Base-by-base conservation (phyloP, 2,329 filamentous ascomycete genomes). In the Ceratocystis variospora region DNA sequence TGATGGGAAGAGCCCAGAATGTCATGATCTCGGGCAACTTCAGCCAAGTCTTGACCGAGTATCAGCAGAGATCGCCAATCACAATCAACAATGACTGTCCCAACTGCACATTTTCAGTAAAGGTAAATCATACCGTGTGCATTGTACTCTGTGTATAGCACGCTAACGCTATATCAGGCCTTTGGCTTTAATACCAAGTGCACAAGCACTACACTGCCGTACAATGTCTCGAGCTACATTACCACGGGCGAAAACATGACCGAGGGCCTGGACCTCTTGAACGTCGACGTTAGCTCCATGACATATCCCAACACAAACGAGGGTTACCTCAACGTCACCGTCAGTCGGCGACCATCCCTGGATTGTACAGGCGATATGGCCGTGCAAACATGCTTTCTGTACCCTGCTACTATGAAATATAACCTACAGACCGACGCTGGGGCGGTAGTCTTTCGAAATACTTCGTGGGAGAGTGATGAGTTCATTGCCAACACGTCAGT, bases 1-100 rank as follows among this genome's bases (percentile, higher is more conserved):
- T 68, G 48, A 68, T 61, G 8, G 63, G 67, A 15, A 64, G 67
- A n/a, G 61, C 61, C 5, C 64, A 68, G 31, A 68, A 68, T 37
- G 67, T 66, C 31, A 63, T 68, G 67, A 66, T 68, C 17, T 66
- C 63, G 12, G 64, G 64, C 25, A 68, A 66, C 37, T 68, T 68
- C 17, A 68, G 67, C n/a, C 61, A 66, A 3, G 62, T 68, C 15
- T 53, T 68, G 3, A 66, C 59, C 12, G 64, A 68, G 37, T 68
- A 68, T 37, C 64, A 68, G 25, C 67, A 68, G n/a, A 64, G 64
- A 12, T 53, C n/a, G 15, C 67, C 63, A 3, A 68, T 68, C 33
- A 50, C 17, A 10, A 63, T 66, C n/a, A 66, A 68, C 48, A 66
- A 61, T 19, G 67, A 68, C 64, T 68, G 67, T 53, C 45, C 62